Evolutionary conservation across 768 basidiomycete genomes (phyloP), one percentile per base, ranked within the genome.

Genomic region (Hygrocybe punicea): DNA sequence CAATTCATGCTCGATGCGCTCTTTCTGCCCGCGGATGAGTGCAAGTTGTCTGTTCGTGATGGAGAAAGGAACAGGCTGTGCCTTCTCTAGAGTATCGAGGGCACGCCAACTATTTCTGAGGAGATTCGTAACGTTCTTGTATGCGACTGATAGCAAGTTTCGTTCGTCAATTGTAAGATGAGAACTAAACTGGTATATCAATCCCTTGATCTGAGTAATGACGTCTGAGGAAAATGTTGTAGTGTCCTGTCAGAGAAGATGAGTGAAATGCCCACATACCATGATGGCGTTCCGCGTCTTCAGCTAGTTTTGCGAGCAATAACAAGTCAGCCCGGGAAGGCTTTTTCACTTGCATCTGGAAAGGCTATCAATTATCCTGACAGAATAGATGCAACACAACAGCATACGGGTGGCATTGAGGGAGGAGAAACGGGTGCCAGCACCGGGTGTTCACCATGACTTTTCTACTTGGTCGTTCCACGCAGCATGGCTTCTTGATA

Each of bases 211-310:
- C 73, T 89, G 86, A 58, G 79, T 73, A 62, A 91, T 84, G 61
- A 90, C 86, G 69, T 92, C 87, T 89, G 74, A 65, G 33, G 11
- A 51, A 49, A 40, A 46, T n/a, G 29, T 17, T 35, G 9, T 14
- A 8, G 25, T 11, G 23, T 45, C 4, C 24, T 33, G n/a, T 3
- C 16, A 47, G 23, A 11, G 16, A n/a, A 11, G 14, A n/a, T 23
- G n/a, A 29, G 49, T 55, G 23, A 46, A 4, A 33, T 47, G 24
- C 58, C 74, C n/a, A n/a, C n/a, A 52, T 57, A 92, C 92, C 92
- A 76, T 90, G 85, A 69, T 92, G 92, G 52, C 92, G 87, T 70
- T 92, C 91, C 35, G 92, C 90, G 75, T 93, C 88, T 67, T 89
- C 89, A 46, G 89, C 87, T 57, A 93, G 81, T 74, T 89, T 91